Evolutionary conservation across 345 rosid genomes (phyloP), one percentile per base, ranked within the genome.

Genomic region (Draba incana): DNA sequence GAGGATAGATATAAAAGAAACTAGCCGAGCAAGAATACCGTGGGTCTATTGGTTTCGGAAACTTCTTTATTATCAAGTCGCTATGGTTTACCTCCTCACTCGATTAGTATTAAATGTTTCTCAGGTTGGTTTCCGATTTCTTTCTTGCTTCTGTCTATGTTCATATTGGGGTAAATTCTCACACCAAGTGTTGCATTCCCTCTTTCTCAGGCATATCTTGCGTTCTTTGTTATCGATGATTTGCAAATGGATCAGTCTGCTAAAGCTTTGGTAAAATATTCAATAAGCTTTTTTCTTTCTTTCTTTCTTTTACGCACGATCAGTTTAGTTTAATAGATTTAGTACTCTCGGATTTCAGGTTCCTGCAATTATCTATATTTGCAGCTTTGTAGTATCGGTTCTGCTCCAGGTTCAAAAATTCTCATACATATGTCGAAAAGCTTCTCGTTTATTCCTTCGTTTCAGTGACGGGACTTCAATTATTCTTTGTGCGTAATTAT

Each of bases 11-110:
- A 31, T 80, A 4, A 79, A 14, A 44, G 89, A 79, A 75, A 72
- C 67, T 64, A 37, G 71, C 50, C 77, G 66, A 64, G 68, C 76
- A 37, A 88, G 97, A 75, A 85, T 86, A 80, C 78, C 94, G 2
- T 93, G 98, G 98, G 74, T 74, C 24, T 85, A 90, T 80, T 93
- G 98, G 97, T 93, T 93, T 82, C 77, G 71, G 80, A 90, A 86
- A 82, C 69, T 81, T 50, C 70, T 93, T 11, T 90, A 93, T 85
- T 87, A 93, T 77, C 97, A 93, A 84, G 98, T 93, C 77, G 98
- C 92, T 72, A 45, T 87, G 55, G 95, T 88, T 20, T 90, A 93
- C 74, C 70, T 88, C 80, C 86, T 93, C 63, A 90, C 97, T 77
- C 86, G 98, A 82, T 78, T 93, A 54, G 86, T 87, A 76, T 71